Percentiles rank a stretch among this genome's conserved stretches.
Conservation (phyloP, 208 protist species). For the Wallacemonas collosoma region DNA sequence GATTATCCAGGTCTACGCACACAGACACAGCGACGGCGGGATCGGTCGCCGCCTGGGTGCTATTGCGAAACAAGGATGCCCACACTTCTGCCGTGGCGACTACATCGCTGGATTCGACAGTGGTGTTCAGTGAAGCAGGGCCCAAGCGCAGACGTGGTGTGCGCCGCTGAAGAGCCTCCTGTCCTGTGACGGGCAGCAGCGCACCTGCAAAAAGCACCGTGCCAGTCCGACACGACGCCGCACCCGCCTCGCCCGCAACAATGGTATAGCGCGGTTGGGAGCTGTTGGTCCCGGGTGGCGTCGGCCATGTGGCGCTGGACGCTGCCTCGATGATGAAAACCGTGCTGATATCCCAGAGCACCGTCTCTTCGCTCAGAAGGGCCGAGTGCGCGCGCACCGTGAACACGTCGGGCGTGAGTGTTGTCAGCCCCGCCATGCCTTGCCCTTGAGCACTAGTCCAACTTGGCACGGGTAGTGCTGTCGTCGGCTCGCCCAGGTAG, state of each 20-base stretch:
- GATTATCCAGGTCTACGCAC: background rate
- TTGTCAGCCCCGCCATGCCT: conserved; percentile 8
- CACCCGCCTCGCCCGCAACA: background rate
- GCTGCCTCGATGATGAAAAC: background rate
- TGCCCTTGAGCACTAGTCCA: conserved; percentile 11
- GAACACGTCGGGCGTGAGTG: conserved; percentile 1
- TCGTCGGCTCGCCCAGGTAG: conserved; percentile 1
- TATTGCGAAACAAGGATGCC: background rate
- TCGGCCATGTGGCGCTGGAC: background rate
- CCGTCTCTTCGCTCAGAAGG: background rate
- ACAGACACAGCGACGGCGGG: background rate
- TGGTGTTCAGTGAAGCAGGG: background rate
- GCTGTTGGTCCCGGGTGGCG: background rate
- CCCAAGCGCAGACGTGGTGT: conserved; percentile 13
- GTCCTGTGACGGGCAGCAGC: background rate
- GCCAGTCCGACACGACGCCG: background rate
- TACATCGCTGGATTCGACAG: background rate
- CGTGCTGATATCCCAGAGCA: conserved; percentile 11
- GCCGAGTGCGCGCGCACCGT: background rate
- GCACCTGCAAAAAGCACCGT: conserved; percentile 1
- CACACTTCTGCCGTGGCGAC: conserved; percentile 5
- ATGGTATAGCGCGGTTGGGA: background rate
- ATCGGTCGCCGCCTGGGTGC: background rate
- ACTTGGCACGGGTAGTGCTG: background rate
- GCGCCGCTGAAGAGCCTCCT: background rate